phyloP scores from a whole-genome alignment of 805 yeast species.

The Diddensiella transvaalensis region DNA sequence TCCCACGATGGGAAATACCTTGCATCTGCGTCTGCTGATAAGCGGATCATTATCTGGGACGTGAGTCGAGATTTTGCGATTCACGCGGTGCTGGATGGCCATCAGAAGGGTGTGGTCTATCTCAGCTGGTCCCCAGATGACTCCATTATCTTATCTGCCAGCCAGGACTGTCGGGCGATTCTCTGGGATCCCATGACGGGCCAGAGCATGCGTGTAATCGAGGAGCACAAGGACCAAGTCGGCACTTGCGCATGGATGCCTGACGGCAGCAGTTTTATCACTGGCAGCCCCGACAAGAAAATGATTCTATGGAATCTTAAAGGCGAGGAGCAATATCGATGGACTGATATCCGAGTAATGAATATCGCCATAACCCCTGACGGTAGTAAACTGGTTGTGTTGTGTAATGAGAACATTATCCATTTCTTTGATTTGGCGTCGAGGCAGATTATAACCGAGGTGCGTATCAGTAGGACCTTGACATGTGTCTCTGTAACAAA shows the following conservation, averaged over 20 bases:
- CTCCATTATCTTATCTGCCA: slow-evolving; percentile 60
- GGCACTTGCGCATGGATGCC: slow-evolving; percentile 70
- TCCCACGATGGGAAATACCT: slow-evolving; percentile 72
- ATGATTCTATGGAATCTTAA: slow-evolving; percentile 44
- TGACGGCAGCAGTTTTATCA: slow-evolving; percentile 49
- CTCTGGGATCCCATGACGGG: slow-evolving; percentile 60
- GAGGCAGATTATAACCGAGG: slow-evolving; percentile 41
- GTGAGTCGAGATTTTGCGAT: slow-evolving; percentile 37
- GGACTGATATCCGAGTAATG: slow-evolving; percentile 47
- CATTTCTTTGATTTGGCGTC: slow-evolving; percentile 53
- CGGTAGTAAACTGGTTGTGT: slow-evolving; percentile 58
- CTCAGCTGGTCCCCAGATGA: slow-evolving; percentile 78
- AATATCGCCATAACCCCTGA: slow-evolving; percentile 66
- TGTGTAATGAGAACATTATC: slow-evolving; percentile 55
- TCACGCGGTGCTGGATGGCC: slow-evolving; percentile 32
- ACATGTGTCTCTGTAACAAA: slow-evolving; percentile 62
- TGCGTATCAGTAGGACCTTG: slow-evolving; percentile 53
- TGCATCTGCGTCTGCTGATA: slow-evolving; percentile 75
- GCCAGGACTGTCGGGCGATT: slow-evolving; percentile 65
- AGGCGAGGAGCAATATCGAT: slow-evolving; percentile 32
- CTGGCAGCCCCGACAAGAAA: slow-evolving; percentile 76
- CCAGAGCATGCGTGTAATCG: slow-evolving; percentile 25
- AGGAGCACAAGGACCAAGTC: slow-evolving; percentile 31
- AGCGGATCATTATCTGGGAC: slow-evolving; percentile 61
- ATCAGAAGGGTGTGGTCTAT: slow-evolving; percentile 41